phyloP scores from a whole-genome alignment of 345 rosid genomes.

The Arabidopsis thaliana region DNA sequence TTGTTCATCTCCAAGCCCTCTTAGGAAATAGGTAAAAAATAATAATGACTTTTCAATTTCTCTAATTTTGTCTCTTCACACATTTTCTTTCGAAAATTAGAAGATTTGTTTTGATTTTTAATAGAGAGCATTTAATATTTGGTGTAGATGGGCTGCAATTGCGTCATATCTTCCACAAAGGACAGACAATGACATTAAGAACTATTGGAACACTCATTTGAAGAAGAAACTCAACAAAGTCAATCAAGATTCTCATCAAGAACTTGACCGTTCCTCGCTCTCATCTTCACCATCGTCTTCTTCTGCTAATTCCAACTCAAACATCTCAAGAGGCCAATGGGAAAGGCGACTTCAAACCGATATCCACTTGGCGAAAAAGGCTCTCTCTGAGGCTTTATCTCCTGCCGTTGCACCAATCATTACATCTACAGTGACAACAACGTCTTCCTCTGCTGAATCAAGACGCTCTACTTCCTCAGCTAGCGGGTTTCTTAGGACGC shows the following conservation, averaged over 20 bases:
- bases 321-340: conserved; percentile 75
- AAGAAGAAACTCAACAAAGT: conserved; percentile 71
- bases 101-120: not conserved
- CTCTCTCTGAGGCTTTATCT: conserved; percentile 69
- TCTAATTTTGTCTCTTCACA: not conserved
- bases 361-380: conserved; percentile 67
- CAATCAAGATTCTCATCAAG: conserved; percentile 40
- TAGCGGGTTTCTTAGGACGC: conserved; percentile 24
- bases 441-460: conserved; percentile 44
- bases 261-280: conserved; percentile 36
- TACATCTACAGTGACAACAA: conserved; percentile 11
- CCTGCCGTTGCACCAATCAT: conserved; percentile 51
- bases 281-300: conserved; percentile 46
- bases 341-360: conserved; percentile 80
- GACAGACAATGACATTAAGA: conserved; percentile 84
- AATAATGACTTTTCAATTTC: not conserved
- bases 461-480: conserved; percentile 42
- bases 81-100: not conserved
- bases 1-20: conserved; percentile 83
- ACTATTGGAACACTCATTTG: conserved; percentile 85
- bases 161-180: conserved; percentile 88
- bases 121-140: conserved; percentile 21
- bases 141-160: conserved; percentile 88
- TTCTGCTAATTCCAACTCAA: conserved; percentile 42
- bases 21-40: conserved; percentile 70